phyloP scores from a whole-genome alignment of 1,284 basidiomycete species.

The Cutaneotrichosporon sp. region DNA sequence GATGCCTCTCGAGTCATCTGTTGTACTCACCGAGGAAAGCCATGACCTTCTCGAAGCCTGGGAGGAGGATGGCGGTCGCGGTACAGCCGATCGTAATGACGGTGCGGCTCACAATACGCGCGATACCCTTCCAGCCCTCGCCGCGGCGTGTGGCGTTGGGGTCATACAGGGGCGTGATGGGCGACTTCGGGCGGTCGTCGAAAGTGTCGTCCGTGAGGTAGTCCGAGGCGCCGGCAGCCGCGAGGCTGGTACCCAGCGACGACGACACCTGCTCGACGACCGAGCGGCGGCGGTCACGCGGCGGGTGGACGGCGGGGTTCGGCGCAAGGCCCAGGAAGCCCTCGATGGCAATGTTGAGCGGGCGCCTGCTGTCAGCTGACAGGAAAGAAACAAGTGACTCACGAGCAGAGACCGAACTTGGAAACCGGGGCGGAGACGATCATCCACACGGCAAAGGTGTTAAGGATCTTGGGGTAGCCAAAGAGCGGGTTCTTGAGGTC shows the following conservation, averaged over 20 bases:
- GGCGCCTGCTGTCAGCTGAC: constrained; percentile 57
- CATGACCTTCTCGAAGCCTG: constrained; percentile 70
- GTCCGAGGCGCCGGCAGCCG: constrained; percentile 19
- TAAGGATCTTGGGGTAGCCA: constrained; percentile 73
- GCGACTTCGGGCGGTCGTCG: constrained; percentile 11
- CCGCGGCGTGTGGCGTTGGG: constrained; percentile 1
- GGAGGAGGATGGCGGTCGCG: constrained; percentile 41
- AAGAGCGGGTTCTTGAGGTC: constrained; percentile 71
- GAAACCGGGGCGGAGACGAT: constrained; percentile 84
- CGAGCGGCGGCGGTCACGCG: constrained; percentile 6
- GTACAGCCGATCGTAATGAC: constrained; percentile 41
- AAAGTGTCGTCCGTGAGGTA: constrained; percentile 12
- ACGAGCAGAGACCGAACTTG: constrained; percentile 80
- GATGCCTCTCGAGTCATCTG: too few relatives aligned
- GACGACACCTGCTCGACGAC: constrained; percentile 9
- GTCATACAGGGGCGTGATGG: constrained; percentile 4
- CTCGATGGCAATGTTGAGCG: constrained; percentile 80
- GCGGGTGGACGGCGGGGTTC: constrained; percentile 27
- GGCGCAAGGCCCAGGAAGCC: constrained; percentile 66
- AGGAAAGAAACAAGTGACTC: neutral
- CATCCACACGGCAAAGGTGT: constrained; percentile 80
- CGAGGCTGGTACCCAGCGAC: constrained; percentile 16
- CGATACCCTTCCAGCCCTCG: constrained; percentile 27
- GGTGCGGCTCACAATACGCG: constrained; percentile 39
- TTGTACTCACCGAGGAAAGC: constrained; percentile 70